These are phyloP conservation scores for Nitzschia inconspicua DNA, from an alignment of 108 stramenopile species.

Conservation along the genomic window DNA sequence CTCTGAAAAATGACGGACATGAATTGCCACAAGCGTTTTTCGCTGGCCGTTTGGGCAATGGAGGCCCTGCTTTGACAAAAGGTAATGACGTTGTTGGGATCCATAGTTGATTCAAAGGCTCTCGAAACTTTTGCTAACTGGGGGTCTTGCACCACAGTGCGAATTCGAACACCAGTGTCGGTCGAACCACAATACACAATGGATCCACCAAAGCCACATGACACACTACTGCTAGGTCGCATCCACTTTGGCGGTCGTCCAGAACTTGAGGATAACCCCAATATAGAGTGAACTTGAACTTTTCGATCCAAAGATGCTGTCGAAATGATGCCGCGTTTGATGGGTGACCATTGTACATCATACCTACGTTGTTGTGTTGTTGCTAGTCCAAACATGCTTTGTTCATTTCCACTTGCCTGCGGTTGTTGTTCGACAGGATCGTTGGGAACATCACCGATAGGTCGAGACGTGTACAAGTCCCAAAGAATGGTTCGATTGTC, in stretches of 20 bases:
- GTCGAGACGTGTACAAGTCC: conserved; percentile 83
- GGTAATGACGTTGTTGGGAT: conserved; percentile 45
- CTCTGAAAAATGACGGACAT: conserved; percentile 93
- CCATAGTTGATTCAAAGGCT: conserved; percentile 69
- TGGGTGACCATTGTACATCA: conserved; percentile 89
- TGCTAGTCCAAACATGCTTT: conserved; percentile 50
- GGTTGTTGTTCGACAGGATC: conserved; percentile 24
- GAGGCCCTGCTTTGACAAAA: conserved; percentile 61
- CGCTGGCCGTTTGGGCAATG: conserved; percentile 37
- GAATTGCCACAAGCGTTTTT: conserved; percentile 84
- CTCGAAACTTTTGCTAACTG: conserved; percentile 56
- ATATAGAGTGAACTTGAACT: conserved; percentile 91
- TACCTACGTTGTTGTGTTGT: conserved; percentile 75
- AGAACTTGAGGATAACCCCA: conserved; percentile 50
- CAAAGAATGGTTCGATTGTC: conserved; percentile 96
- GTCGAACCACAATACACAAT: conserved; percentile 67
- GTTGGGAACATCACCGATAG: conserved; percentile 89
- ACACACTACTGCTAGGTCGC: conserved; percentile 77
- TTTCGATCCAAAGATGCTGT: conserved; percentile 95
- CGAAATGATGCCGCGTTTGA: conserved; percentile 81
- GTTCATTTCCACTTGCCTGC: conserved; percentile 25
- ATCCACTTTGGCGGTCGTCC: conserved; percentile 96
- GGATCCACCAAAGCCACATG: conserved; percentile 90
- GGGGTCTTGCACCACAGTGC: conserved; percentile 62
- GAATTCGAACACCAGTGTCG: conserved; percentile 48